Percentiles rank a stretch among this genome's conserved stretches.
phyloP scores from a whole-genome alignment of 1,284 basidiomycete genomes.

The Anthracocystis walkeri region DNA sequence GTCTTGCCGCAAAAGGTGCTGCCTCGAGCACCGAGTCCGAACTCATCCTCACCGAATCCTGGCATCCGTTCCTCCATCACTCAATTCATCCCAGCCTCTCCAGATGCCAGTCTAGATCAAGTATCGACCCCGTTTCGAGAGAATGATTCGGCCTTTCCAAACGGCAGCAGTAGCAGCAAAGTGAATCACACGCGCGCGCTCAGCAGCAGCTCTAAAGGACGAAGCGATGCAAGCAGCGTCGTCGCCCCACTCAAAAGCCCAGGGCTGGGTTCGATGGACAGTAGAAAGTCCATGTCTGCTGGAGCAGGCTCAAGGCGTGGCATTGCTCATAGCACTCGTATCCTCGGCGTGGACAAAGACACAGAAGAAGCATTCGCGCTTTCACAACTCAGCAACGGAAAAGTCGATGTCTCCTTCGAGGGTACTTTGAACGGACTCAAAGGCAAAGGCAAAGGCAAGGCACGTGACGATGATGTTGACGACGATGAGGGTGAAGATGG shows the following conservation, averaged over 20 bases:
- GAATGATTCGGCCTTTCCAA: conserved; percentile 1
- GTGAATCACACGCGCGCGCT: not conserved
- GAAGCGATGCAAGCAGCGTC: not conserved
- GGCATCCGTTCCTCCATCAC: conserved; percentile 43
- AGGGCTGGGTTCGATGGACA: not conserved
- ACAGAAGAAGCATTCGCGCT: conserved; percentile 26
- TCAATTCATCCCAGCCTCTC: conserved; percentile 45
- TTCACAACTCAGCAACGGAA: conserved; percentile 34
- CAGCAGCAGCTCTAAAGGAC: conserved; percentile 17
- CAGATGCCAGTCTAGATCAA: conserved; percentile 23
- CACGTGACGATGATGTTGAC: conserved; percentile 11
- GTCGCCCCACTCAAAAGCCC: conserved; percentile 6
- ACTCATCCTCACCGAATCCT: conserved; percentile 38
- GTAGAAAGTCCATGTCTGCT: conserved; percentile 33
- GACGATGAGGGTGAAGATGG: not conserved
- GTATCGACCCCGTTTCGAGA: not conserved
- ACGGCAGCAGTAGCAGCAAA: not conserved
- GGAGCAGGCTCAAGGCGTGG: conserved; percentile 32
- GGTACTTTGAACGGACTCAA: conserved; percentile 17
- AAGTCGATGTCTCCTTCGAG: conserved; percentile 51
- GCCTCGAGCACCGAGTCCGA: conserved; percentile 39
- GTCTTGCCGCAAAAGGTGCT: conserved; percentile 41
- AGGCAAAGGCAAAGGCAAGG: conserved; percentile 36
- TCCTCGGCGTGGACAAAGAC: conserved; percentile 34
- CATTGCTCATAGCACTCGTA: conserved; percentile 42